These are phyloP conservation scores for Fusarium secorum DNA, from an alignment of 2,329 filamentous ascomycete species.

Conservation along the genomic window DNA sequence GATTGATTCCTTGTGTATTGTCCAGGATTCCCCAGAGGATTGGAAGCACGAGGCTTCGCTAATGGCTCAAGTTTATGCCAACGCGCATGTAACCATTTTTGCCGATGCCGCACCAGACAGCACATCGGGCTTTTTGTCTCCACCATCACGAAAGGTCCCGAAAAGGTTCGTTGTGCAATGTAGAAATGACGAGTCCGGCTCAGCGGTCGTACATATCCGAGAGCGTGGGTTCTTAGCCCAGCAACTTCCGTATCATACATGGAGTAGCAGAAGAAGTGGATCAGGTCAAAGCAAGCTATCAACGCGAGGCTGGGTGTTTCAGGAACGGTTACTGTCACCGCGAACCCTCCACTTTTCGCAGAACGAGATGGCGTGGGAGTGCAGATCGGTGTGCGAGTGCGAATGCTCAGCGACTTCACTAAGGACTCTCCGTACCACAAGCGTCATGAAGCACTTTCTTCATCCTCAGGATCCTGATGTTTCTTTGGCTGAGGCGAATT, in stretches of 20 bases:
- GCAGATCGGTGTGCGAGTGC: not conserved
- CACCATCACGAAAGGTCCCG: not conserved
- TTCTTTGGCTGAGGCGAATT: not conserved
- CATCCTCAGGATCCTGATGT: not conserved
- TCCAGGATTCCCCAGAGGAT: constrained; percentile 8
- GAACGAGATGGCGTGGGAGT: not conserved
- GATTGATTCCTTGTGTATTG: constrained; percentile 14
- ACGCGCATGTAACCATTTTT: constrained; percentile 6
- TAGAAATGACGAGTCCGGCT: not conserved
- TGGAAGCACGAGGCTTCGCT: constrained; percentile 3
- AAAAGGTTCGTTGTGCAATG: not conserved
- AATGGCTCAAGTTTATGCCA: constrained; percentile 16
- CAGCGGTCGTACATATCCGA: not conserved
- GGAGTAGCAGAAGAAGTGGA: not conserved
- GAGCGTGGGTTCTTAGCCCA: not conserved
- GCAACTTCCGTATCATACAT: not conserved
- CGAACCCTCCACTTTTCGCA: not conserved
- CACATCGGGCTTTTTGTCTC: not conserved
- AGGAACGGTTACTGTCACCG: not conserved
- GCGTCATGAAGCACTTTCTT: not conserved
- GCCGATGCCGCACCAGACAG: not conserved
- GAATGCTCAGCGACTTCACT: not conserved
- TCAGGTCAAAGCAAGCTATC: not conserved
- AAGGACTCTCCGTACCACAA: not conserved
- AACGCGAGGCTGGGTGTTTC: not conserved